phyloP scores from a whole-genome alignment of 2,329 filamentous ascomycete genomes.

The Penicillium sp. region DNA sequence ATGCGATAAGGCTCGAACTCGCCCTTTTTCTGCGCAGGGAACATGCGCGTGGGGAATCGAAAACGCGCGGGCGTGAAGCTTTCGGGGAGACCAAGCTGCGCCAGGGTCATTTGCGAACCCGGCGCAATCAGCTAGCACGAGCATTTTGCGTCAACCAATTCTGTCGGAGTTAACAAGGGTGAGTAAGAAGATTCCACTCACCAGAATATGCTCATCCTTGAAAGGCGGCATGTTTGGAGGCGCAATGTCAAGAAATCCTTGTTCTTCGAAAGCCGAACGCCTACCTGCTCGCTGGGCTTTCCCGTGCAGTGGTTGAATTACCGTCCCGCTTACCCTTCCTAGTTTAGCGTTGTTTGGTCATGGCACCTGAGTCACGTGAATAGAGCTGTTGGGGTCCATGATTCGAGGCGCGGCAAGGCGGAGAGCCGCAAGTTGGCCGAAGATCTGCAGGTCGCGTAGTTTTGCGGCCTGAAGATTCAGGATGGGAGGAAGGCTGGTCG shows the following conservation, averaged over 20 bases:
- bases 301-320: too few relatives aligned
- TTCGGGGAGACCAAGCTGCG: slow-evolving; percentile 83
- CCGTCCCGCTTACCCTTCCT: slow-evolving; percentile 6
- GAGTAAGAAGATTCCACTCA: slow-evolving; percentile 22
- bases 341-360: slow-evolving; percentile 18
- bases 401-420: neutral
- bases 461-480: neutral
- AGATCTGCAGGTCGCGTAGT: neutral
- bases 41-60: slow-evolving; percentile 91
- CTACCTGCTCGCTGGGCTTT: too few relatives aligned
- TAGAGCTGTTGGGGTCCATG: neutral
- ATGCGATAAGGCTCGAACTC: slow-evolving; percentile 79
- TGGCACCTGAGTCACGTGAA: slow-evolving; percentile 5
- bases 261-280: slow-evolving; percentile 8
- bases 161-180: neutral
- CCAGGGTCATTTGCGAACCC: slow-evolving; percentile 83
- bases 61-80: slow-evolving; percentile 84
- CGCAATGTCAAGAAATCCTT: slow-evolving; percentile 14
- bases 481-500: too few relatives aligned
- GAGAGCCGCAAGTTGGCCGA: neutral
- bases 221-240: slow-evolving; percentile 43
- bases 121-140: slow-evolving; percentile 46
- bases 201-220: slow-evolving; percentile 49
- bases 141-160: neutral
- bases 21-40: slow-evolving; percentile 67